Base-by-base conservation (phyloP, 164 flowering plant species). In the Liriodendron chinense region DNA sequence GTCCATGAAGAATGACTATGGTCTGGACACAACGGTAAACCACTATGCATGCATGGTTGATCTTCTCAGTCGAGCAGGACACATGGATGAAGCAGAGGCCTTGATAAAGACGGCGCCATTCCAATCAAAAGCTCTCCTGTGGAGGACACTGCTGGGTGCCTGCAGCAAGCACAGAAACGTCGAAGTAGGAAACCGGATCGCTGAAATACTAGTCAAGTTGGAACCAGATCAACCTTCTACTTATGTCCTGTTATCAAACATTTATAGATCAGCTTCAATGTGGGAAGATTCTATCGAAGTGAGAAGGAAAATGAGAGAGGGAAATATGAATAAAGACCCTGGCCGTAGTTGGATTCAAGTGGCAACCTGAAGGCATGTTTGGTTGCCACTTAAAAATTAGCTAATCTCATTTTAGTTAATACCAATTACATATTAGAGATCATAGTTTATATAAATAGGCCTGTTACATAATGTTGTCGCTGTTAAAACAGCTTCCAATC, bases 1-100 rank as follows among this genome's bases (percentile, higher is more conserved):
- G 50, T 87, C 86, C 47, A 92, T 94, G 94, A 82, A 7, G 66
- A 76, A 77, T 25, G 48, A 75, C 1, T 82, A 88, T 77, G 59
- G 78, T 4, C 84, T 94, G 64, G 80, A 88, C 34, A 90, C 91
- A 16, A 90, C 89, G 68, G 18, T 85, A 24, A 94, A 91, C 80
- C 98, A 93, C 74, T 91, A 87, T 73, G 91, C 91, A 48, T 94
- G 98, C 74, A 28, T 93, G 77, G 82, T 93, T 74, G 97, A 93
- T 77, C 88, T 91, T 25, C 88, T 93, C 59, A 89, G 93, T 56
- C 90, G 96, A 50, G 90, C 88, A 74, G 97, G 96, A 24, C 79
- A 72, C 50, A 75, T 94, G 67, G 81, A 79, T 70, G 92, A 91
- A 78, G 95, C 91, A 72, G 92, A 89, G 77, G 76, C 74, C 2